Conservation (phyloP, 169 alveolate species). For the Neospora caninum region DNA sequence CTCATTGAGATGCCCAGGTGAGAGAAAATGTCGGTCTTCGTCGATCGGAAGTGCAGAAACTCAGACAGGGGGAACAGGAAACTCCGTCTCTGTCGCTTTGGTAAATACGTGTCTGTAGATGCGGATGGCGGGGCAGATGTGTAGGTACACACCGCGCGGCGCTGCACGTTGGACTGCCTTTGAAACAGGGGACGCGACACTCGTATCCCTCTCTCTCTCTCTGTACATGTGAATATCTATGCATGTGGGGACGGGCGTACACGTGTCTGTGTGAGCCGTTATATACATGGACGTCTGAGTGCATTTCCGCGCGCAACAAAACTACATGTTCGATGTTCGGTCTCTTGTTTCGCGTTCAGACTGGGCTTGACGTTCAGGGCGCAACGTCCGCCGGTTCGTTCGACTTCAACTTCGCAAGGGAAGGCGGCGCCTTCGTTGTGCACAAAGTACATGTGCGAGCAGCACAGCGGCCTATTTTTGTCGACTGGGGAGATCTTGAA, state of each 20-base stretch:
- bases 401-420: background rate
- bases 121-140: background rate
- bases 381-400: background rate
- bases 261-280: no score
- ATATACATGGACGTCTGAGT: no score
- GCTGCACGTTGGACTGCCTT: background rate
- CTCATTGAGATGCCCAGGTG: slow-evolving; percentile 58
- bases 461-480: slow-evolving; percentile 72
- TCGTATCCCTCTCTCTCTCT: background rate
- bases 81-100: background rate
- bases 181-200: background rate
- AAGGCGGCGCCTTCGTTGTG: background rate
- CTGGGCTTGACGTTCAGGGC: slow-evolving; percentile 18
- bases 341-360: background rate
- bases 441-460: slow-evolving; percentile 73
- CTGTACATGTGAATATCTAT: background rate
- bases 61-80: background rate
- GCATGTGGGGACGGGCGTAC: no score
- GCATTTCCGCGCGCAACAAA: no score
- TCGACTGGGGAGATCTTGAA: slow-evolving; percentile 67
- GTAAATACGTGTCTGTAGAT: background rate
- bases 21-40: background rate
- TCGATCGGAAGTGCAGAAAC: background rate
- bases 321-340: background rate
- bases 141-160: background rate